Base-by-base conservation (phyloP, 2,329 filamentous ascomycete genomes). In the Aspergillus terreus region DNA sequence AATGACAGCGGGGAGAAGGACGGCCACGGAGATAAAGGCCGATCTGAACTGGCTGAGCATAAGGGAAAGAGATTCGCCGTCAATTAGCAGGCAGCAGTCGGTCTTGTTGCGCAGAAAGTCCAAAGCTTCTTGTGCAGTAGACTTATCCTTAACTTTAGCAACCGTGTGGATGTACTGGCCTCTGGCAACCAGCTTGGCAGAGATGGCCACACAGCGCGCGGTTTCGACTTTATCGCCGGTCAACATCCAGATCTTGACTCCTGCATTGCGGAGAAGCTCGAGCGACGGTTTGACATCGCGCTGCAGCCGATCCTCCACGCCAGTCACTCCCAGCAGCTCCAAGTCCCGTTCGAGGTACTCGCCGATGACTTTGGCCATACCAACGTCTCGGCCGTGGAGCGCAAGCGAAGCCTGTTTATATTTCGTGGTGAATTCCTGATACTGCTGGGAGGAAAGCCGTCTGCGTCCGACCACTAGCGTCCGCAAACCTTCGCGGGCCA, bases 201-300 rank as follows among this genome's bases (percentile, higher is more conserved):
- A 95, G 41, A 99, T 88, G 2, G 94, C 95, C 11, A 99, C 92
- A 71, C 94, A 99, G 33, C 94, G 86, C 14, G 94, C 94, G 12
- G 94, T 99, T 73, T 99, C 94, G 2, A 99, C 90, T 73, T 99
- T 99, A 78, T 99, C 94, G 44, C 94, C 94, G 0, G 94, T 99
- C 68, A 99, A 78, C 94, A 99, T 99, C 94, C 94, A 99, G 46
- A 99, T 97, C 71, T 97, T 97, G 74, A 99, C 94, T 23, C 94
- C 94, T 0, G 94, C 94, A 63, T 99, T 99, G 59, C 94, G 89
- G 47, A 99, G 82, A 4, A 99, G 82, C 71, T 99, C 95, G 5
- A 99, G 79, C 0, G 91, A 96, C 1, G 92, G 88, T 70, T 97
- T 99, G 65, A 99, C 94, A 64, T 97, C 91, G 57, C 86, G 86